phyloP scores from a whole-genome alignment of 441 rosid genomes.

The Pelargonium citronellum region DNA sequence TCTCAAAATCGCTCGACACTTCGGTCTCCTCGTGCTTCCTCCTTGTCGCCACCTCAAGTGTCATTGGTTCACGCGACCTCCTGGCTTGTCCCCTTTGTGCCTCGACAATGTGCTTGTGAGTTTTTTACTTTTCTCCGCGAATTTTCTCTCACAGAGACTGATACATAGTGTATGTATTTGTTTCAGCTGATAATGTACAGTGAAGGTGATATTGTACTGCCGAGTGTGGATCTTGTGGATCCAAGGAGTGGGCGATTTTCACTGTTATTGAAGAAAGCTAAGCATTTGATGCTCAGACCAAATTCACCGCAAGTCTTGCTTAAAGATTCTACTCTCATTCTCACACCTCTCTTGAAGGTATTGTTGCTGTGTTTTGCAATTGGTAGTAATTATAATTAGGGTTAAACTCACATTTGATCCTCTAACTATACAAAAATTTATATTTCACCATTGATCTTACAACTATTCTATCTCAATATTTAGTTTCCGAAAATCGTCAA shows the following conservation, averaged over 20 bases:
- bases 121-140: neutral
- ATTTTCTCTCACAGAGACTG: neutral
- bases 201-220: conserved; percentile 57
- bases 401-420: too few species aligned
- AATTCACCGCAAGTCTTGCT: conserved; percentile 35
- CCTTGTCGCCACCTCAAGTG: conserved; percentile 39
- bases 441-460: too few species aligned
- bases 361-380: neutral
- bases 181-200: conserved; percentile 60
- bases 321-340: conserved; percentile 34
- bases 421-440: too few species aligned
- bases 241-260: conserved; percentile 44
- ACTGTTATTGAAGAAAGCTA: conserved; percentile 46
- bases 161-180: conserved; percentile 21
- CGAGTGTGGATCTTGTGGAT: conserved; percentile 40
- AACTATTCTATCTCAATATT: too few species aligned
- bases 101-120: conserved; percentile 68
- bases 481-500: too few species aligned
- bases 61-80: conserved; percentile 56
- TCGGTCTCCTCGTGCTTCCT: conserved; percentile 36
- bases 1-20: conserved; percentile 46
- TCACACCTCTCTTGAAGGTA: conserved; percentile 54
- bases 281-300: conserved; percentile 41
- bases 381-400: too few species aligned
- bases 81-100: conserved; percentile 62